These are phyloP conservation scores for Aspergillus sojae DNA, from an alignment of 2,329 filamentous ascomycete genomes.

Conservation along the genomic window DNA sequence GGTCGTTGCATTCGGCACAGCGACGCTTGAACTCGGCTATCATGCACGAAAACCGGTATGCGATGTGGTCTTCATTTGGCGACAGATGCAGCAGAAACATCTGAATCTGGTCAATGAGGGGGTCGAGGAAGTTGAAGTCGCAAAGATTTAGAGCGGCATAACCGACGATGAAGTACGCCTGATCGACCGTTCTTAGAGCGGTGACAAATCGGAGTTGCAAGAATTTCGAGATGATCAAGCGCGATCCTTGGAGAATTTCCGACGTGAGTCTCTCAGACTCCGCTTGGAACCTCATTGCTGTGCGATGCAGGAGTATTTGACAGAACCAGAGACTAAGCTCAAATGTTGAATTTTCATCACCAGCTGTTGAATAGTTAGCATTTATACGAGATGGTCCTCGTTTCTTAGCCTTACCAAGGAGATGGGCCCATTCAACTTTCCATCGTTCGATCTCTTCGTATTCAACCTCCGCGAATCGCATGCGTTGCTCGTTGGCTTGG, in stretches of 20 bases:
- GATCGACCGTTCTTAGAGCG: slow-evolving; percentile 32
- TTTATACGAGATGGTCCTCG: not conserved
- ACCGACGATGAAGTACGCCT: slow-evolving; percentile 37
- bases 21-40: slow-evolving; percentile 35
- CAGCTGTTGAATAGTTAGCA: slow-evolving; percentile 22
- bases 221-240: slow-evolving; percentile 34
- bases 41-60: slow-evolving; percentile 36
- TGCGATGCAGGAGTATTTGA: slow-evolving; percentile 38
- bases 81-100: slow-evolving; percentile 36
- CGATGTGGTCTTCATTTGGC: slow-evolving; percentile 36
- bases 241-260: slow-evolving; percentile 33
- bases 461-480: slow-evolving; percentile 29
- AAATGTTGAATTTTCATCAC: slow-evolving; percentile 33
- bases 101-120: slow-evolving; percentile 37
- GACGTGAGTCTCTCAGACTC: slow-evolving; percentile 29
- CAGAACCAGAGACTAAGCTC: slow-evolving; percentile 40
- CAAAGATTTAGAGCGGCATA: slow-evolving; percentile 40
- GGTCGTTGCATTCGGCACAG: slow-evolving; percentile 26
- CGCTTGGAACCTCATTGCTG: slow-evolving; percentile 29
- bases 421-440: slow-evolving; percentile 39
- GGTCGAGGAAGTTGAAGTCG: slow-evolving; percentile 36
- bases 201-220: slow-evolving; percentile 32
- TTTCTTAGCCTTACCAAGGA: slow-evolving; percentile 26
- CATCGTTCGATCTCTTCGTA: slow-evolving; percentile 39
- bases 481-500: slow-evolving; percentile 28